phyloP scores from a whole-genome alignment of 768 basidiomycete genomes.

The Leccinum longicurvipes region DNA sequence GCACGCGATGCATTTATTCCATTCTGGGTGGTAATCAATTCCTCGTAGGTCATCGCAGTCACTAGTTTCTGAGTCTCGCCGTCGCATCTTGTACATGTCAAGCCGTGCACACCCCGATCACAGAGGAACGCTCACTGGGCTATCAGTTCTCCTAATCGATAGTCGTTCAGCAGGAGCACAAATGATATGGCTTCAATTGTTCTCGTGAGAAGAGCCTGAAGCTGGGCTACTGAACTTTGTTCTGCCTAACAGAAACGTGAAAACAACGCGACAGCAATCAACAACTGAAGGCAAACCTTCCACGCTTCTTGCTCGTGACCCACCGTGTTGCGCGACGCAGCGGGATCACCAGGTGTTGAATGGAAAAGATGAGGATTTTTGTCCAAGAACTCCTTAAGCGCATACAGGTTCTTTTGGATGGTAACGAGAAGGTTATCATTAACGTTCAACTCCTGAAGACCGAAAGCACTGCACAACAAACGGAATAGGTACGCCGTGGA shows the following conservation, averaged over 20 bases:
- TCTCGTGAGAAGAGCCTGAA: conserved; percentile 71
- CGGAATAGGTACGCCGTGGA: background rate
- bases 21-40: conserved; percentile 77
- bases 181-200: conserved; percentile 95
- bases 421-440: conserved; percentile 59
- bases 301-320: conserved; percentile 82
- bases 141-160: conserved; percentile 82
- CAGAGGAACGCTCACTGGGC: conserved; percentile 53
- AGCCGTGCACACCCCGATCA: background rate
- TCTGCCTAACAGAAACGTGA: conserved; percentile 55
- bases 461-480: conserved; percentile 34
- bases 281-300: conserved; percentile 51
- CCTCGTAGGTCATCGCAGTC: conserved; percentile 74
- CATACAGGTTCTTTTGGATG: conserved; percentile 77
- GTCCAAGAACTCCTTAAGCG: conserved; percentile 71
- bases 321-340: conserved; percentile 50
- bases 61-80: conserved; percentile 67
- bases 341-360: conserved; percentile 68
- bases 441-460: conserved; percentile 57
- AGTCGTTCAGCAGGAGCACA: conserved; percentile 87
- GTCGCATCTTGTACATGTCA: conserved; percentile 56
- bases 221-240: conserved; percentile 74
- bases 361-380: conserved; percentile 86
- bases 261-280: background rate
- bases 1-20: conserved; percentile 88